A percentile compares a stretch with the other conserved stretches of the same genome.
Conservation (phyloP, 1,139 yeast genomes). For the Scheffersomyces insectosa region DNA sequence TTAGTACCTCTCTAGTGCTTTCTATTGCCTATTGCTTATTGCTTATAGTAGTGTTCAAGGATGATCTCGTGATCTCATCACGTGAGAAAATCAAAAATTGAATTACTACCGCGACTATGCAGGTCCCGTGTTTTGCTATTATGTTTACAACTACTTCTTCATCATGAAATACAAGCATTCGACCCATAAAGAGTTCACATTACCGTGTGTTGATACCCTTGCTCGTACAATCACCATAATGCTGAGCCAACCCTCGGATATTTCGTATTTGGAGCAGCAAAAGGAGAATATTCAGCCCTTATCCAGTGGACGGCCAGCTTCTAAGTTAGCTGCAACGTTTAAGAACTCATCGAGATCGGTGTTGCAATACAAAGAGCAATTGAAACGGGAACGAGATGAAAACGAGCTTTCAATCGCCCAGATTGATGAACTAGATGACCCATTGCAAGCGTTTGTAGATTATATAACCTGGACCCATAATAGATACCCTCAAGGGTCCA, state of each 20-base stretch:
- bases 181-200: too few relatives aligned
- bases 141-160: too few relatives aligned
- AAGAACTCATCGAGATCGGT: constrained; percentile 12
- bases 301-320: constrained; percentile 69
- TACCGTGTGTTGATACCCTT: too few relatives aligned
- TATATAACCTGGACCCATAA: constrained; percentile 74
- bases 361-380: constrained; percentile 25
- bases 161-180: too few relatives aligned
- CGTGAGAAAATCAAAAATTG: too few relatives aligned
- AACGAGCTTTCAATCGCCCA: constrained; percentile 47
- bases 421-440: constrained; percentile 73
- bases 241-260: constrained; percentile 23
- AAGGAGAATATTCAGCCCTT: constrained; percentile 82
- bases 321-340: constrained; percentile 48
- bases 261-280: constrained; percentile 60
- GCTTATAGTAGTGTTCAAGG: too few relatives aligned
- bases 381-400: constrained; percentile 36
- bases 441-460: constrained; percentile 68
- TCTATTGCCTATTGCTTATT: too few relatives aligned
- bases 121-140: too few relatives aligned
- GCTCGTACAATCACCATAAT: background rate
- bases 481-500: constrained; percentile 67
- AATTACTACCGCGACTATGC: too few relatives aligned
- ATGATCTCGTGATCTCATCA: too few relatives aligned
- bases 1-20: too few relatives aligned